Base-by-base conservation (phyloP, 306 rosid species). In the Vigna trinervia region DNA sequence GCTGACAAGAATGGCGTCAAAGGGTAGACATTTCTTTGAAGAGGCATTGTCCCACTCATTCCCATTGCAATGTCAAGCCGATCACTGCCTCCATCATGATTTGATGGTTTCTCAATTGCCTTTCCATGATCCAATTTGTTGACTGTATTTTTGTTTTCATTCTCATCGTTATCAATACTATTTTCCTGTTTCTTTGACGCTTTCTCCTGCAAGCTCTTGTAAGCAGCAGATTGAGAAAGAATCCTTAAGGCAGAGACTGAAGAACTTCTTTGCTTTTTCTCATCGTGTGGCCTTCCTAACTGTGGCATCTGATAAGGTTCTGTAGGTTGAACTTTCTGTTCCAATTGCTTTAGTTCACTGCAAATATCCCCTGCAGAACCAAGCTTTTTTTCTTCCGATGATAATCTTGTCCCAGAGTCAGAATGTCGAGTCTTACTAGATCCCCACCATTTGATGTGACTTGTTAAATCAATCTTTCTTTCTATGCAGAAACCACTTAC, bases 381-480 rank as follows among this genome's bases (percentile, higher is more conserved):
- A 26, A 78, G 89, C 61, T 85, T 95, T 78, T 87, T 80, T 50
- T 90, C 98, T 77, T 92, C 97, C 17, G 84, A 85, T 39, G 84
- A 85, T 39, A 87, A 90, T 89, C 89, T 92, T 39, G 84, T 72
- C 46, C 88, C 84, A 56, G 77, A 58, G 15, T 91, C 93, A 58
- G 82, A 68, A 67, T 84, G 93, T 74, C 94, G 86, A 83, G 83
- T 84, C 85, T 93, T 96, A 79, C 73, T 89, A 70, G 96, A 76
- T 80, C 94, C 94, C 99, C 98, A 92, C 99, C 99, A 96, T 85
- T 89, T 92, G 78, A 96, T 87, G 85, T 86, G 84, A 82, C 86
- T 88, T 12, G 99, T 96, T 82, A 96, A 79, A 80, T 96, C 99
- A 70, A 88, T 75, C 91, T 91, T 96, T 84, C 90, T 92, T 60